phyloP scores from a whole-genome alignment of 2,329 filamentous ascomycete species.

The Epichloe coenophiala region DNA sequence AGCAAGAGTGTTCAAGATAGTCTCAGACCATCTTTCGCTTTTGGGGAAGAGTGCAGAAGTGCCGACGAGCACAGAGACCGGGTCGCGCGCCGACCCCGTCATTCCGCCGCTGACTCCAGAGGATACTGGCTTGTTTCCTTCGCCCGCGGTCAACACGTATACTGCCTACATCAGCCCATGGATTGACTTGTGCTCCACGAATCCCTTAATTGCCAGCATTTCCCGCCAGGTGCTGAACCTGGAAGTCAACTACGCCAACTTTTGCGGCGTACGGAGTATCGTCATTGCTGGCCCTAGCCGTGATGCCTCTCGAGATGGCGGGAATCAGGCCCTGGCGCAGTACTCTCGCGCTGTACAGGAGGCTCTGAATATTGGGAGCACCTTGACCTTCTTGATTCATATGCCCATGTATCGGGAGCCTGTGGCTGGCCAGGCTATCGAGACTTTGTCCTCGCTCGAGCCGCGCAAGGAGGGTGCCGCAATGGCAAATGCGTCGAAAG shows the following conservation, averaged over 20 bases:
- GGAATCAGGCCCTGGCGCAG: conserved; percentile 45
- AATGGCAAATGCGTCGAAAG: conserved; percentile 21
- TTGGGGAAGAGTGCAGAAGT: conserved; percentile 27
- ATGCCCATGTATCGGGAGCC: conserved; percentile 72
- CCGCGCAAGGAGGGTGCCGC: conserved; percentile 15
- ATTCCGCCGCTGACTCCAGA: conserved; percentile 60
- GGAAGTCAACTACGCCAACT: conserved; percentile 88
- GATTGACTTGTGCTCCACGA: conserved; percentile 77
- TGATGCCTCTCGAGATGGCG: conserved; percentile 39
- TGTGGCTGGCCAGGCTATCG: conserved; percentile 36
- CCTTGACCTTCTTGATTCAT: conserved; percentile 68
- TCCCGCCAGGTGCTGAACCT: conserved; percentile 83
- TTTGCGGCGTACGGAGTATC: conserved; percentile 78
- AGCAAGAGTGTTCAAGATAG: conserved; percentile 48
- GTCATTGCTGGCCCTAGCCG: conserved; percentile 66
- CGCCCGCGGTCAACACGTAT: conserved; percentile 55
- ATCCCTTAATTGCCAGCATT: conserved; percentile 72
- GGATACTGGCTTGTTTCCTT: conserved; percentile 63
- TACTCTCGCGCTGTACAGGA: conserved; percentile 81
- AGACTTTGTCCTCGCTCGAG: conserved; percentile 35
- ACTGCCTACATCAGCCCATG: conserved; percentile 75
- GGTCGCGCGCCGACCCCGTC: conserved; percentile 41
- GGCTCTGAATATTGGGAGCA: conserved; percentile 58
- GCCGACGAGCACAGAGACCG: conserved; percentile 27
- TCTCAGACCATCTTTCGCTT: conserved; percentile 39